These are phyloP conservation scores for Lepidium sativum DNA, from an alignment of 345 rosid species.

Conservation along the genomic window DNA sequence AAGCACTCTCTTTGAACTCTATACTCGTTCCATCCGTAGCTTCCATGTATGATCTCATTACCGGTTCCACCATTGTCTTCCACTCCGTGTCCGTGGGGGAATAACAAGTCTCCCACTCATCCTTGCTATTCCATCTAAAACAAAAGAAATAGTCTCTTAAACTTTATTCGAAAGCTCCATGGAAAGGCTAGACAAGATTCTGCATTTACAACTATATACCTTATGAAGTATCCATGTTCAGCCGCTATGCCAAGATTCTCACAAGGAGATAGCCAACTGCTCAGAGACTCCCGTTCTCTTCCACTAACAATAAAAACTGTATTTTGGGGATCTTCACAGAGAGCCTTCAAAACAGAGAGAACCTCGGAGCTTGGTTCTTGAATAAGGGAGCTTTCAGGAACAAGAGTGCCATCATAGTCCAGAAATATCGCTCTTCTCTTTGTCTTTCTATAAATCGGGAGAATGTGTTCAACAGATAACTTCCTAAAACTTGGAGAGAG, in stretches of 20 bases:
- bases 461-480: constrained; percentile 25
- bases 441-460: constrained; percentile 25
- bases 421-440: constrained; percentile 32
- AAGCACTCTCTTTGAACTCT: constrained; percentile 51
- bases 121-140: constrained; percentile 36
- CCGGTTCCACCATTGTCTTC: constrained; percentile 41
- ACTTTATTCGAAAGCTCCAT: background rate
- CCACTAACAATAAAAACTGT: constrained; percentile 39
- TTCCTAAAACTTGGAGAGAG: constrained; percentile 37
- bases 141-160: background rate
- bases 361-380: constrained; percentile 30
- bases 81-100: constrained; percentile 33
- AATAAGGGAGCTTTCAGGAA: constrained; percentile 24
- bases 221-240: constrained; percentile 39
- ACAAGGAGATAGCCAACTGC: constrained; percentile 32
- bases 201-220: constrained; percentile 22
- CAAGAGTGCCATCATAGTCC: constrained; percentile 42
- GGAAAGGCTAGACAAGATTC: background rate
- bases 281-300: constrained; percentile 27
- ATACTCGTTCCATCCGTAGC: constrained; percentile 54
- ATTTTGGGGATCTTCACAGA: constrained; percentile 29
- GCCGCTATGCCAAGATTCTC: constrained; percentile 38
- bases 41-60: constrained; percentile 42
- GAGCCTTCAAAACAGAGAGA: constrained; percentile 23
- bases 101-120: constrained; percentile 43